These are phyloP conservation scores for Polychytrium aggregatum DNA, from an alignment of 192 early-diverging fungal species.

Conservation along the genomic window DNA sequence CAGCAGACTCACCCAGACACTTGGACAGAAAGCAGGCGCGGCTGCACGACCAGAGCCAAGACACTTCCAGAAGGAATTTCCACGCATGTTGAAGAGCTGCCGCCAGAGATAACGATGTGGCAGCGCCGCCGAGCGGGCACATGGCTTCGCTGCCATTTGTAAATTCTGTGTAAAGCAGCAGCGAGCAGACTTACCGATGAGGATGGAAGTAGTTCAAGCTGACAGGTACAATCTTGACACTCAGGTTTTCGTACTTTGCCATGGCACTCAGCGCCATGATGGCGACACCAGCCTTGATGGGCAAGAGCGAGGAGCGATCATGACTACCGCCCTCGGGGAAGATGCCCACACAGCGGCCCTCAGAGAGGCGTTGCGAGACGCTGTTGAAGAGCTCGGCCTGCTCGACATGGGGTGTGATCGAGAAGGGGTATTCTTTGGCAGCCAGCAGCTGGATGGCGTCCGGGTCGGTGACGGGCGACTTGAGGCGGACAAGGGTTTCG, in stretches of 20 bases:
- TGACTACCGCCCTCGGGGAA: constrained; percentile 98
- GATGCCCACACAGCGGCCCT: constrained; percentile 78
- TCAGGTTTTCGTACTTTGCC: constrained; percentile 62
- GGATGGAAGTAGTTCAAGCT: constrained; percentile 96
- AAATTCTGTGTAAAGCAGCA: too few species aligned
- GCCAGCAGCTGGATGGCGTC: constrained; percentile 56
- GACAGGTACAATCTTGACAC: constrained; percentile 90
- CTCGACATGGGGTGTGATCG: constrained; percentile 66
- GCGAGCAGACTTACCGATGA: too few species aligned
- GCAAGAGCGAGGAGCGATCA: constrained; percentile 90
- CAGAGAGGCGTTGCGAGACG: constrained; percentile 67
- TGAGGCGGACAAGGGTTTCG: constrained; percentile 68
- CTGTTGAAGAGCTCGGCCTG: constrained; percentile 73
- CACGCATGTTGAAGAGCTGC: neutral
- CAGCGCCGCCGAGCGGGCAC: too few species aligned
- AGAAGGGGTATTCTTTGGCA: constrained; percentile 18
- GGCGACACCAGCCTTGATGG: constrained; percentile 69
- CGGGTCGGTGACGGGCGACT: constrained; percentile 70
- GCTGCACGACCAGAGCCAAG: too few species aligned
- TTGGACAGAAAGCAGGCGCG: too few species aligned
- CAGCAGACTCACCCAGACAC: too few species aligned
- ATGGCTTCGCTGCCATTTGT: too few species aligned
- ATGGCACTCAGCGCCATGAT: constrained; percentile 73
- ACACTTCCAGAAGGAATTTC: too few species aligned
- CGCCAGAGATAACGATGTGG: too few species aligned